Base-by-base conservation (phyloP, 805 yeast species). In the Clavispora asparagi region DNA sequence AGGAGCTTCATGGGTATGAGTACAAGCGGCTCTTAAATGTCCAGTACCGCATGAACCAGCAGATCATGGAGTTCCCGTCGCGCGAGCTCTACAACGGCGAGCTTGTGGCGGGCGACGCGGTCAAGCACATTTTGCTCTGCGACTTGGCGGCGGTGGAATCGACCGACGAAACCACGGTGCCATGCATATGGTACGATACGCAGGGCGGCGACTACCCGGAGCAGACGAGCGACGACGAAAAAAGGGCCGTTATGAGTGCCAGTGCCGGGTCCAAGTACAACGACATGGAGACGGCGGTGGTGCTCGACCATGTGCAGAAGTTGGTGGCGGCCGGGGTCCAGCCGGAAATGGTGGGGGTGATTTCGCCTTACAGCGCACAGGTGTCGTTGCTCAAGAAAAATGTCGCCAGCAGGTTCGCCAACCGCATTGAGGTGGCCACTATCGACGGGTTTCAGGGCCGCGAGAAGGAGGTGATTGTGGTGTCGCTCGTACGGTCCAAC, bases 371-470 rank as follows among this genome's bases (percentile, higher is more conserved):
- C 59, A 83, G 78, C 57, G 95, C 96, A 0, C 99, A 92, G 60
- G 95, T 90, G 0, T 62, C 83, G 0, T 58, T 77, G 12, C 54
- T 92, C 28, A 81, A 81, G 51, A 61, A 61, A 4, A 43, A 51
- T 16, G 68, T 66, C 41, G 50, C 47, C 1, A 47, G 46, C n/a
- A 42, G 31, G 9, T 39, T 30, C 12, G 54, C 44, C 13, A 73
- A 77, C 0, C 59, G 50, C 2, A 68, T 92, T 6, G 98, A 92
- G 59, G 78, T 91, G 0, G 81, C 95, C 5, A 88, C 97, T 0
- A 92, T 92, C 5, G 99, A 92, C 67, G 97, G 97, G 1, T 94
- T 92, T 58, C 99, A 92, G 68, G 99, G 99, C 1, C 72, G 97
- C 50, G 99, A 92, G 60, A 94, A 92, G 62, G 95, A 91, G 56